phyloP scores from a whole-genome alignment of 192 early-diverging fungal genomes.

The Coemansia sp. region DNA sequence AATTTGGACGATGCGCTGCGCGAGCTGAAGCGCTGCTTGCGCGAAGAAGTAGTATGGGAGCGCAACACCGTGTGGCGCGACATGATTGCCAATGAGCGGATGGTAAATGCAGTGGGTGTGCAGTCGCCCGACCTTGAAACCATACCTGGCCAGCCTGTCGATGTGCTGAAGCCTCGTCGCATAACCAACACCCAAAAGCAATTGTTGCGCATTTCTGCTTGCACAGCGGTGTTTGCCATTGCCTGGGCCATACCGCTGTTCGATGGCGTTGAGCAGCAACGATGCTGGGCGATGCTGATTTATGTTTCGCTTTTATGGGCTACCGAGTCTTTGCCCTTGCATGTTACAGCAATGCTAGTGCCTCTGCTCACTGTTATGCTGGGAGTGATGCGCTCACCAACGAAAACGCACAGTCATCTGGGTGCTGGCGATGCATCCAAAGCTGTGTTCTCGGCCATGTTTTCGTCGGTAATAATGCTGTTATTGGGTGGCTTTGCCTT shows the following conservation, averaged over 20 bases:
- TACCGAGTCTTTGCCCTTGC: slow-evolving; percentile 88
- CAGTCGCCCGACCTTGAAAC: slow-evolving; percentile 50
- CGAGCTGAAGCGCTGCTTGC: slow-evolving; percentile 76
- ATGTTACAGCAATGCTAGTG: slow-evolving; percentile 85
- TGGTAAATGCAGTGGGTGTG: slow-evolving; percentile 70
- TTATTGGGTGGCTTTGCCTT: slow-evolving; percentile 92
- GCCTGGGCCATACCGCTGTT: slow-evolving; percentile 66
- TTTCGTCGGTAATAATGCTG: slow-evolving; percentile 93
- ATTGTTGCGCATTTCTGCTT: slow-evolving; percentile 50
- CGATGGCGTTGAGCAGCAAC: slow-evolving; percentile 68
- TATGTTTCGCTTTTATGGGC: slow-evolving; percentile 92
- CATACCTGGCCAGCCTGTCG: slow-evolving; percentile 8
- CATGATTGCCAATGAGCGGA: slow-evolving; percentile 88
- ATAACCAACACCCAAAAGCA: slow-evolving; percentile 54
- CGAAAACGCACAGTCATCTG: slow-evolving; percentile 49
- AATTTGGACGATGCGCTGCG: slow-evolving; percentile 63
- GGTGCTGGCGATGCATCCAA: slow-evolving; percentile 75
- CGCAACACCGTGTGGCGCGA: slow-evolving; percentile 97
- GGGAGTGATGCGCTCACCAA: slow-evolving; percentile 73
- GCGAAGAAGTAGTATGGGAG: slow-evolving; percentile 93
- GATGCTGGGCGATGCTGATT: slow-evolving; percentile 90
- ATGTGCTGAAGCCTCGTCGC: slow-evolving; percentile 54
- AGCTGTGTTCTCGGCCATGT: slow-evolving; percentile 89
- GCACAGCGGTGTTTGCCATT: slow-evolving; percentile 59
- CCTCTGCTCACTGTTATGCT: slow-evolving; percentile 82